Percentiles rank a stretch among this genome's conserved stretches.
Conservation (phyloP, 352 stramenopile genomes). For the Phytopythium chamaehyphon region DNA sequence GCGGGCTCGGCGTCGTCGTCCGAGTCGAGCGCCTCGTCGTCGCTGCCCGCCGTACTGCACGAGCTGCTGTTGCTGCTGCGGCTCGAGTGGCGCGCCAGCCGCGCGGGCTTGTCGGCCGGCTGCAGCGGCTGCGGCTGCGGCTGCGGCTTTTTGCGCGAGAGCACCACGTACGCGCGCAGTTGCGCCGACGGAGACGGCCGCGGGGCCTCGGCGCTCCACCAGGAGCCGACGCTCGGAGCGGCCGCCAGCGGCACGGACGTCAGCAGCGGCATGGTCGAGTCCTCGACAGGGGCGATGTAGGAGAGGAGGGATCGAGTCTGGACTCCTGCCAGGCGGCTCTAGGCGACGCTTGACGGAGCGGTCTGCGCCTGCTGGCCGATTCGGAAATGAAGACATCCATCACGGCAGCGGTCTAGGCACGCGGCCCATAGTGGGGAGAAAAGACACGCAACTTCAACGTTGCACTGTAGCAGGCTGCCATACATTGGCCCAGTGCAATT, state of each 20-base stretch:
- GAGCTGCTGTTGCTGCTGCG: conserved; percentile 26
- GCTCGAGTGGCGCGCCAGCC: conserved; percentile 21
- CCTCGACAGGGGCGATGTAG: neutral
- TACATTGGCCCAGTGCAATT: too few relatives aligned
- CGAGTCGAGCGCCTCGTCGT: conserved; percentile 26
- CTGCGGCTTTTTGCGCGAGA: conserved; percentile 20
- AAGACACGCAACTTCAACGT: conserved; percentile 6
- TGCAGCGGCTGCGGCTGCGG: neutral
- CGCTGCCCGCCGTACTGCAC: conserved; percentile 33
- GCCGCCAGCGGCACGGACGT: conserved; percentile 20
- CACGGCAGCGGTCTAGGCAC: too few relatives aligned
- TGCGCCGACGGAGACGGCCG: conserved; percentile 8
- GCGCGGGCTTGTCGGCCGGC: conserved; percentile 9
- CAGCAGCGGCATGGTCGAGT: conserved; percentile 18
- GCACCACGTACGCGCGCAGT: conserved; percentile 36
- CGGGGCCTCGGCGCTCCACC: conserved; percentile 4
- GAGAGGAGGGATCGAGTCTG: conserved; percentile 6
- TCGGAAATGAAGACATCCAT: neutral
- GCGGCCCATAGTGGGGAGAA: neutral
- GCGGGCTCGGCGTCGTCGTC: conserved; percentile 2
- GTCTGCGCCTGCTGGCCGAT: neutral
- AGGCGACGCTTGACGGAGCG: neutral
- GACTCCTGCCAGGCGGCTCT: too few relatives aligned
- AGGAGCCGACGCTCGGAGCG: conserved; percentile 14
- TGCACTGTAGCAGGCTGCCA: neutral